Percentiles rank a stretch among this genome's conserved stretches.
These are phyloP conservation scores for Cydonia oblonga DNA, from an alignment of 331 rosid species.

Conservation along the genomic window DNA sequence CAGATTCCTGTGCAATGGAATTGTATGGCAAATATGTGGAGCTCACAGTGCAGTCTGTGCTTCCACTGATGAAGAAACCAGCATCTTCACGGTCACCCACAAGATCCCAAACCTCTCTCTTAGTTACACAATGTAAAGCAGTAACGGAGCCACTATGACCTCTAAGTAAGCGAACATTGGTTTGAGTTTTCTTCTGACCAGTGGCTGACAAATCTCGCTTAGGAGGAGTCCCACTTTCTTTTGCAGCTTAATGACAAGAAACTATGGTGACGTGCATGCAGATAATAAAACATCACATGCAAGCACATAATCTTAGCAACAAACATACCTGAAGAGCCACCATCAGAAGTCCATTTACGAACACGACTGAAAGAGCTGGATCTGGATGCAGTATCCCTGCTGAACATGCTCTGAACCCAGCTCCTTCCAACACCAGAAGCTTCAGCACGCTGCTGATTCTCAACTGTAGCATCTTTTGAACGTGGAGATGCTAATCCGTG, in stretches of 20 bases:
- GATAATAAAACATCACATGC: slow-evolving; percentile 7
- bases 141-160: slow-evolving; percentile 91
- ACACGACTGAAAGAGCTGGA: slow-evolving; percentile 76
- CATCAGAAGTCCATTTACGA: slow-evolving; percentile 79
- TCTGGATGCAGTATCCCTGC: slow-evolving; percentile 61
- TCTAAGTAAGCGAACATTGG: slow-evolving; percentile 83
- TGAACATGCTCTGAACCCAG: slow-evolving; percentile 99
- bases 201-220: slow-evolving; percentile 56
- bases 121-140: slow-evolving; percentile 94
- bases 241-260: slow-evolving; percentile 28
- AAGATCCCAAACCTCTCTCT: slow-evolving; percentile 98
- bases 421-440: slow-evolving; percentile 84
- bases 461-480: slow-evolving; percentile 59
- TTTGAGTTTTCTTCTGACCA: slow-evolving; percentile 89
- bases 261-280: not conserved
- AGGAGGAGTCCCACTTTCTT: slow-evolving; percentile 65
- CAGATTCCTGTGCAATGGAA: slow-evolving; percentile 5
- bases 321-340: slow-evolving; percentile 43
- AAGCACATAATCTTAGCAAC: slow-evolving; percentile 8
- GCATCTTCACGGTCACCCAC: slow-evolving; percentile 99
- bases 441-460: slow-evolving; percentile 80
- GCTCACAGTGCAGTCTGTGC: slow-evolving; percentile 88
- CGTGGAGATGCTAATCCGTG: slow-evolving; percentile 73
- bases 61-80: slow-evolving; percentile 93
- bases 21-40: slow-evolving; percentile 4